Evolutionary conservation across 306 rosid species (phyloP), one percentile per base, ranked within the genome.

Genomic region (Echinosophora koreensis): DNA sequence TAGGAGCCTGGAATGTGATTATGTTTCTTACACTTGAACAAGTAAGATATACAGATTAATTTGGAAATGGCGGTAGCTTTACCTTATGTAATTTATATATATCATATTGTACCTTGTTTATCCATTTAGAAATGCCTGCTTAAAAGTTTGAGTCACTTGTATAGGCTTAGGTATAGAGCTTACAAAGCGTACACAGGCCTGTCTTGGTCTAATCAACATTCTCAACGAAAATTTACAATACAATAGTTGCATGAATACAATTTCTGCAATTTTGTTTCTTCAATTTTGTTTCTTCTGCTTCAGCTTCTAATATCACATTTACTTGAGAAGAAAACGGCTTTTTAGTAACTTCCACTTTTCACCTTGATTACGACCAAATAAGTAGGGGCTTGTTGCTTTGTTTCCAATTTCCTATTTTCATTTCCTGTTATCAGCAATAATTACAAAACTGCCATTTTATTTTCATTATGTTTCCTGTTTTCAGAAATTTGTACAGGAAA

Each of bases 21-120:
- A 92, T 96, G 99, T 96, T 96, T 87, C 89, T 96, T 74, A 81
- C 88, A 55, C 78, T 92, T 66, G 99, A 96, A 87, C 97, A 89
- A 85, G 99, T 96, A 88, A 87, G 97, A 73, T 78, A 73, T 38
- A 3, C 69, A 66, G 56, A 46, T 74, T 80, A 41, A 59, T 52
- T 16, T 80, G 6, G 30, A 41, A 15, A 22, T 51, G 44, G 42
- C 6, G 15, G 7, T 37, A 54, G 42, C 39, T 18, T 77, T 34
- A 51, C 35, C 14, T 38, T 4, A 13, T 64, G 62, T 68, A 61
- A 78, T 79, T 69, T 39, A 38, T 60, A 68, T 60, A 63, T 5
- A 38, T 44, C 59, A 0, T 27, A 67, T 79, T 47, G 51, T 10
- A 6, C 70, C 38, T 7, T 66, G 79, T 12, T 12, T 52, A 51